These are phyloP conservation scores for Pisolithus orientalis DNA, from an alignment of 768 basidiomycete species.

Conservation along the genomic window DNA sequence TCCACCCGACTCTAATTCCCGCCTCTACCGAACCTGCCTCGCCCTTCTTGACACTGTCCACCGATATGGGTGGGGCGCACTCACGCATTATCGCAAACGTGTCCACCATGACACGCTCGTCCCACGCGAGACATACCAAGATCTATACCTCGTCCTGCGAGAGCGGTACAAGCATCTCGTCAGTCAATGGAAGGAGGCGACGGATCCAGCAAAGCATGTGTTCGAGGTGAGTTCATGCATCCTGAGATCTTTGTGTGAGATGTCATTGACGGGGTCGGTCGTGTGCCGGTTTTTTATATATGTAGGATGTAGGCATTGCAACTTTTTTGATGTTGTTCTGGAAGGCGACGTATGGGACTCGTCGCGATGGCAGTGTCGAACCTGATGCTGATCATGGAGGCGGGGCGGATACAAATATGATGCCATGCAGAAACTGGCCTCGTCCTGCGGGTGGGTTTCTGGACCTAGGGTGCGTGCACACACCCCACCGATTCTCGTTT, in stretches of 20 bases:
- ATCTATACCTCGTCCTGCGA: slow-evolving; percentile 82
- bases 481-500: not conserved
- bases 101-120: slow-evolving; percentile 79
- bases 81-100: slow-evolving; percentile 82
- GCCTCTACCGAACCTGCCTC: slow-evolving; percentile 77
- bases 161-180: slow-evolving; percentile 77
- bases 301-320: slow-evolving; percentile 91
- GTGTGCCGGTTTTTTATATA: too few relatives aligned
- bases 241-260: not conserved
- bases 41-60: slow-evolving; percentile 77
- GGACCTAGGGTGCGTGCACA: slow-evolving; percentile 66
- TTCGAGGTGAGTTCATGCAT: slow-evolving; percentile 54
- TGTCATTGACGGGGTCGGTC: not conserved
- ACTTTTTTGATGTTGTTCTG: slow-evolving; percentile 90
- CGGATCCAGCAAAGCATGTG: slow-evolving; percentile 86
- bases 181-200: slow-evolving; percentile 70
- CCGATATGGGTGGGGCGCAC: slow-evolving; percentile 82
- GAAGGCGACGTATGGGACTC: slow-evolving; percentile 57
- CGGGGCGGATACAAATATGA: not conserved
- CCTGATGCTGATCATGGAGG: too few relatives aligned
- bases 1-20: slow-evolving; percentile 45
- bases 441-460: slow-evolving; percentile 81
- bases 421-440: slow-evolving; percentile 68
- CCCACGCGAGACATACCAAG: slow-evolving; percentile 75
- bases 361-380: not conserved